Base-by-base conservation (phyloP, 2,329 filamentous ascomycete genomes). In the Scytalidium lignicola region DNA sequence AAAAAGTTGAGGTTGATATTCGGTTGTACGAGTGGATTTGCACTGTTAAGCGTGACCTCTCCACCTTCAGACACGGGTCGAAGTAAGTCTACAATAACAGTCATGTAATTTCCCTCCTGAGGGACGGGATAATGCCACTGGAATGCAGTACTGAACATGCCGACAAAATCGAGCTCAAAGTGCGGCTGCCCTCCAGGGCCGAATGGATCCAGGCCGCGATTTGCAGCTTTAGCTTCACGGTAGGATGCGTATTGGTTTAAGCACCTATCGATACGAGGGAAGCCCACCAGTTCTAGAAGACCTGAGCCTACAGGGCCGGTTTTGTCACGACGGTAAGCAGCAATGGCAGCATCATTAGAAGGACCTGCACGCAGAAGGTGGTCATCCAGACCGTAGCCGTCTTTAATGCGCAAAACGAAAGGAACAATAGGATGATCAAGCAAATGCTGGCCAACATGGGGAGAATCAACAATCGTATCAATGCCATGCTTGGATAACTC, bases 111-210 rank as follows among this genome's bases (percentile, higher is more conserved):
- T 0, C 78, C 79, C 55, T 61, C 51, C 1, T 55, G 56, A 0
- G 72, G 73, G 0, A 60, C 62, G 0, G 70, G 71, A 44, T 68
- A 68, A 51, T 75, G 72, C 71, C 71, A 75, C 56, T 75, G 73
- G 64, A 74, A 75, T 4, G 72, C 70, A 39, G 64, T 64, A 22
- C 65, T 65, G 59, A 83, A 84, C 69, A 83, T 73, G 46, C 70
- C 67, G 10, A 85, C 74, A 56, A 84, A 84, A 64, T 84, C 80
- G 28, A 82, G 70, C 64, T 82, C 78, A 54, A 82, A 82, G 54
- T 82, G 79, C 21, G 79, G 79, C 61, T 82, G 77, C 7, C 76
- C 78, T 2, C 64, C 68, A 0, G 78, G 78, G 2, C 72, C 72
- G 57, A 82, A 82, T 2, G 78, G 78, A 48, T 82, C 79, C 0